Conservation (phyloP, 2,329 filamentous ascomycete genomes). For the Corynespora cassiicola region DNA sequence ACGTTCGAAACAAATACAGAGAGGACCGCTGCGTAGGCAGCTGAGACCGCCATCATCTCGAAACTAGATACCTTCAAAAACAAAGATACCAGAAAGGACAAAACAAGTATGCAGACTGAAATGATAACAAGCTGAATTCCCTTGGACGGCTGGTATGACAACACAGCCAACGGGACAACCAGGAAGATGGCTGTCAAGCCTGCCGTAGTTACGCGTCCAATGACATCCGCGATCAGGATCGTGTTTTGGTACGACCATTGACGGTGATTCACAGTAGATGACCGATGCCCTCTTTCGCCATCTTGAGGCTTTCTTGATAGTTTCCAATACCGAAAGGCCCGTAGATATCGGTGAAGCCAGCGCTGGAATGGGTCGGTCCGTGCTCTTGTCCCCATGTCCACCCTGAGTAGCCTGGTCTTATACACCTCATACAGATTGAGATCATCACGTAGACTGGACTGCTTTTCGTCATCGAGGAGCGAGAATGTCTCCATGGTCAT, state of each 20-base stretch:
- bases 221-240: slow-evolving; percentile 23
- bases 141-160: slow-evolving; percentile 20
- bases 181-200: slow-evolving; percentile 23
- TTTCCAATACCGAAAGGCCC: slow-evolving; percentile 18
- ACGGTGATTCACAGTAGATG: slow-evolving; percentile 6
- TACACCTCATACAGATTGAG: slow-evolving; percentile 38
- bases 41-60: slow-evolving; percentile 28
- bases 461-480: slow-evolving; percentile 24
- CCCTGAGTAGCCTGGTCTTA: slow-evolving; percentile 42
- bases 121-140: slow-evolving; percentile 19
- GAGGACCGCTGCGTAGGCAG: slow-evolving; percentile 26
- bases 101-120: slow-evolving; percentile 20
- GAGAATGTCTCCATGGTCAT: slow-evolving; percentile 34
- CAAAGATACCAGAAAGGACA: slow-evolving; percentile 24
- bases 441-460: slow-evolving; percentile 25
- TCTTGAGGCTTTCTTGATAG: slow-evolving; percentile 14
- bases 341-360: slow-evolving; percentile 20
- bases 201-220: slow-evolving; percentile 22
- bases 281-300: slow-evolving; percentile 10
- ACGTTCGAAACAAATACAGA: slow-evolving; percentile 25
- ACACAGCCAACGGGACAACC: slow-evolving; percentile 22
- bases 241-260: slow-evolving; percentile 28
- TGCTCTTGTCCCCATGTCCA: slow-evolving; percentile 33
- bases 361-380: slow-evolving; percentile 22
- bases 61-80: slow-evolving; percentile 28